Conservation (phyloP, 148 eudicot species). For the Nyssa sinensis region DNA sequence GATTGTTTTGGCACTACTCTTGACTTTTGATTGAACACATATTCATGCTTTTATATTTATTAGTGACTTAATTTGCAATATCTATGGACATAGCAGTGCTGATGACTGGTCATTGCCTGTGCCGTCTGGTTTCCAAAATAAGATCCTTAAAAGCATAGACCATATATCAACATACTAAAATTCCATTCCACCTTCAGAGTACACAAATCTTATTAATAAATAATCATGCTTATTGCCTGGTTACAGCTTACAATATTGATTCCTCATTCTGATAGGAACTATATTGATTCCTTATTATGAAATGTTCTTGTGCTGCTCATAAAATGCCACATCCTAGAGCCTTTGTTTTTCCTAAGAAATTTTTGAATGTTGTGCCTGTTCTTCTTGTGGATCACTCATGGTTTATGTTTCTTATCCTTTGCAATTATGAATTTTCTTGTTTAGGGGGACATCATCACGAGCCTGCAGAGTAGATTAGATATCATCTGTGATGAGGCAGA, state of each 20-base stretch:
- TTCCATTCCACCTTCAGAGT: neutral
- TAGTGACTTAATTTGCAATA: neutral
- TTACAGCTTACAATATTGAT: neutral
- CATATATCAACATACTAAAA: neutral
- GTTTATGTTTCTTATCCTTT: neutral
- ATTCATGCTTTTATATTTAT: conserved; percentile 2
- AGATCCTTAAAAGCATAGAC: neutral
- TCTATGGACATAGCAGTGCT: neutral
- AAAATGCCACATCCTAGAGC: neutral
- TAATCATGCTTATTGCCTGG: neutral
- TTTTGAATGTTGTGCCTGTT: neutral
- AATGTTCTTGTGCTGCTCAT: neutral
- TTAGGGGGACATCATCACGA: conserved; percentile 77
- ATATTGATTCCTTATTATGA: neutral
- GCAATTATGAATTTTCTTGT: conserved; percentile 14
- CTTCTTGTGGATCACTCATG: neutral
- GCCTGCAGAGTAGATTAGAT: conserved; percentile 79
- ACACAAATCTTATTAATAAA: neutral
- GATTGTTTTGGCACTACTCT: neutral
- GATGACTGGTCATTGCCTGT: too few relatives aligned
- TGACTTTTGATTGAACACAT: neutral
- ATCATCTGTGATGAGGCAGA: conserved; percentile 82
- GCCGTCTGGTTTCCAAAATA: neutral
- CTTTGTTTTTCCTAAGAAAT: neutral
- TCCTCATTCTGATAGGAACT: neutral